Base-by-base conservation (phyloP, 495 filamentous ascomycete species). In the Penicillium herquei region DNA sequence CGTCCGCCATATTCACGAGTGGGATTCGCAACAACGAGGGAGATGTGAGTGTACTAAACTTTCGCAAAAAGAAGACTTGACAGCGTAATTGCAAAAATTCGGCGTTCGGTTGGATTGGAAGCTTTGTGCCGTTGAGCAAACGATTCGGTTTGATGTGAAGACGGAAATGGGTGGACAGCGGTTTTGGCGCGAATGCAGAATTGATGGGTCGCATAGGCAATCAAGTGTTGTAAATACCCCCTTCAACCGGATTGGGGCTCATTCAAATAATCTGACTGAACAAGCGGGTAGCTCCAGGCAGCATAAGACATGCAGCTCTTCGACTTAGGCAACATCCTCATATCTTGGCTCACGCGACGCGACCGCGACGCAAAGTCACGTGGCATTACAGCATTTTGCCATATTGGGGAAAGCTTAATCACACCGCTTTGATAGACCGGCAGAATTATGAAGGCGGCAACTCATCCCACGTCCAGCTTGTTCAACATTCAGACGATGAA, bases 331-430 rank as follows among this genome's bases (percentile, higher is more conserved):
- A 26, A 26, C 21, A 26, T 26, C 21, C 1, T 26, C 21, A 26
- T 26, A 26, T 26, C 21, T 26, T 26, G 21, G 21, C 21, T 26
- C 56, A 70, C 71, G 73, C 59, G 71, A 71, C 67, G 60, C 67
- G 68, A 73, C 73, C 34, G 71, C 73, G 73, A 52, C 12, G 21
- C 8, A 32, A 6, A 41, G 52, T 73, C 73, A 74, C 70, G 69
- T 74, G 73, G 39, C 7, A 40, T 21, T 30, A 31, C 46, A 2
- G n/a, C 12, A 44, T 52, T 11, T 52, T 52, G 32, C 50, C 39
- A 13, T 12, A 33, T 52, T 18, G 26, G 39, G 50, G 2, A 43
- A 21, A 17, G 26, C 43, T 16, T 6, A 1, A 10, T n/a, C 1
- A 17, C 37, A 26, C 49, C 49, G 49, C 49, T 16, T 21, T 16